Evolutionary conservation across 1,284 basidiomycete species (phyloP).

Genomic region (Gomphus bonarii): DNA sequence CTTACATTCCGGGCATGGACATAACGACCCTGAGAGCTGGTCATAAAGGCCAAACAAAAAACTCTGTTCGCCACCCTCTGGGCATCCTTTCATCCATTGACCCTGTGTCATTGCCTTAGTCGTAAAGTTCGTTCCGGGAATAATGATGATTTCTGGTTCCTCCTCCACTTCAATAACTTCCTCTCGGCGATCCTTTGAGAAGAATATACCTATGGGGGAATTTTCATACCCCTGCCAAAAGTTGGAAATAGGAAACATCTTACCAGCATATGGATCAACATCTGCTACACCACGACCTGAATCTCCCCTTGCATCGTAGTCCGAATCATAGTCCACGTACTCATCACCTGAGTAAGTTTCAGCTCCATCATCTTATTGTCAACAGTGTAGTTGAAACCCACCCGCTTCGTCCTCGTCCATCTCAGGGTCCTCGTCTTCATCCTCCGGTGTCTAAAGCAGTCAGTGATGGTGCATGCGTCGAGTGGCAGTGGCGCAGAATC

Average conservation of each 20-base stretch:
- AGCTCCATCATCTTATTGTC: neutral
- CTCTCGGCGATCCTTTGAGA: constrained; percentile 81
- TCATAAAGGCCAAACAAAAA: constrained; percentile 80
- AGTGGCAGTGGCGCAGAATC: neutral
- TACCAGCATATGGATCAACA: constrained; percentile 80
- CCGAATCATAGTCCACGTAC: constrained; percentile 71
- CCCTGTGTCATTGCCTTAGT: constrained; percentile 72
- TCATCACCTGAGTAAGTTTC: constrained; percentile 26
- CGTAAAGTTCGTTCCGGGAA: constrained; percentile 35
- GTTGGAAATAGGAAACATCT: constrained; percentile 11
- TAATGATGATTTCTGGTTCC: constrained; percentile 44
- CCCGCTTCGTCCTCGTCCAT: constrained; percentile 36
- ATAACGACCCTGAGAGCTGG: constrained; percentile 51
- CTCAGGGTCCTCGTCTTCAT: constrained; percentile 31
- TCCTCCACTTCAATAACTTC: constrained; percentile 82
- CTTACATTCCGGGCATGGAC: constrained; percentile 68
- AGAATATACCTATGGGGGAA: constrained; percentile 63
- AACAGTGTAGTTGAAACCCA: constrained; percentile 7
- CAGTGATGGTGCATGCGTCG: neutral
- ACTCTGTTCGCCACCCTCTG: constrained; percentile 83
- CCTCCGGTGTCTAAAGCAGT: constrained; percentile 41
- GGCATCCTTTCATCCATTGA: constrained; percentile 96
- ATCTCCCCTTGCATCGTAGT: constrained; percentile 42
- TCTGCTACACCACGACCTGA: constrained; percentile 28
- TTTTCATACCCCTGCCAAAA: neutral